Evolutionary conservation across 1,284 basidiomycete genomes (phyloP).

Genomic region (Trichosporon inkin): DNA sequence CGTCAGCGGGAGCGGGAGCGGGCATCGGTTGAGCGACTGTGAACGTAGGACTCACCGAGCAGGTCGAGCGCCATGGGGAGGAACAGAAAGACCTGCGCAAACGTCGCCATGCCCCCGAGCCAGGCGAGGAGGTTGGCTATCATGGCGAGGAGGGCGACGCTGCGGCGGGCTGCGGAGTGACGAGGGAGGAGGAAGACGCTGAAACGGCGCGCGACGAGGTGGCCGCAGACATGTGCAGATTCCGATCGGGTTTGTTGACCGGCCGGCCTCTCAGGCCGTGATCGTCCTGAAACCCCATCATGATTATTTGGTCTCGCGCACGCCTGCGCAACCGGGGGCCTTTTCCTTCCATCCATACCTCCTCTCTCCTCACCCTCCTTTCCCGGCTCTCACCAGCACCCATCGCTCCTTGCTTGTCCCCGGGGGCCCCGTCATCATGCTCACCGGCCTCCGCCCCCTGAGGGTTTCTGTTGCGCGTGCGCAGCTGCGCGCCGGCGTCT

Average conservation of each 20-base stretch:
- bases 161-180: background rate
- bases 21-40: background rate
- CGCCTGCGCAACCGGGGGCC: too few relatives aligned
- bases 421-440: background rate
- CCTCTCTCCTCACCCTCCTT: background rate
- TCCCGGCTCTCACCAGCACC: background rate
- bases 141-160: slow-evolving; percentile 10
- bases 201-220: background rate
- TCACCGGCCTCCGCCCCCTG: background rate
- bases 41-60: slow-evolving; percentile 36
- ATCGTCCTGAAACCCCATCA: background rate
- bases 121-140: slow-evolving; percentile 29
- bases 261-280: background rate
- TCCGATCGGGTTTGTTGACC: slow-evolving; percentile 6
- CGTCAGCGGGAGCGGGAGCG: slow-evolving; percentile 7
- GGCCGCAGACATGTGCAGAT: background rate
- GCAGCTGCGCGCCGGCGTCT: background rate
- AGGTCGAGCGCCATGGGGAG: slow-evolving; percentile 47
- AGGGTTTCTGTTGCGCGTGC: slow-evolving; percentile 6
- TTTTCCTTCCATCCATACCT: background rate
- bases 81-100: slow-evolving; percentile 44
- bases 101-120: slow-evolving; percentile 44
- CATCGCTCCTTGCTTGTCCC: background rate
- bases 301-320: background rate
- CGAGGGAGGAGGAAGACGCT: slow-evolving; percentile 1